These are phyloP conservation scores for Mucor irregularis DNA, from an alignment of 371 early-diverging fungal genomes.

Conservation along the genomic window DNA sequence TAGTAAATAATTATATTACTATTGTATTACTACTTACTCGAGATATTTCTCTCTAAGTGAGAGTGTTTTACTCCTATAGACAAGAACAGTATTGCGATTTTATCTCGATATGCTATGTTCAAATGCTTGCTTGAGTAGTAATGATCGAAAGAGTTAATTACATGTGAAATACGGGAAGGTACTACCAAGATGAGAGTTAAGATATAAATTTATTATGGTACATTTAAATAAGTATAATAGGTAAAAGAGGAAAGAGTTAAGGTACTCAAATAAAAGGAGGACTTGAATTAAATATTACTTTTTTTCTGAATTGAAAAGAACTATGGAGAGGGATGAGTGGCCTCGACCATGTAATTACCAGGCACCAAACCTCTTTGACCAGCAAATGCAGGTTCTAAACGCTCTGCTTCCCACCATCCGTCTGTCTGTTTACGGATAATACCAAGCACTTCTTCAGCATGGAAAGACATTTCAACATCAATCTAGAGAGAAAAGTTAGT, in stretches of 20 bases:
- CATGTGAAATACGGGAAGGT: no score
- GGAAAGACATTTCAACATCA: slow-evolving; percentile 42
- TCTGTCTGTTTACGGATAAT: slow-evolving; percentile 43
- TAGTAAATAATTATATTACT: no score
- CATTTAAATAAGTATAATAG: background rate
- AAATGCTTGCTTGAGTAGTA: no score
- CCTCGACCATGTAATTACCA: slow-evolving; percentile 45
- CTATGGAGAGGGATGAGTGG: background rate
- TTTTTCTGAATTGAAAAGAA: no score
- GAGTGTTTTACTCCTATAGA: no score
- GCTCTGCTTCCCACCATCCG: slow-evolving; percentile 55
- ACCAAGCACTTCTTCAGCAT: slow-evolving; percentile 40
- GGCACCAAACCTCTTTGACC: slow-evolving; percentile 45
- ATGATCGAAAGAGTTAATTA: no score
- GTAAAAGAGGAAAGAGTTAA: background rate
- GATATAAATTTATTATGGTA: background rate
- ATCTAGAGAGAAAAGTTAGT: slow-evolving; percentile 24
- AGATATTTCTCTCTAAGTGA: no score
- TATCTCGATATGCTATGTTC: no score
- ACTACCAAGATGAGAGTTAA: no score
- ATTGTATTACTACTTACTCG: no score
- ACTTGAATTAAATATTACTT: background rate
- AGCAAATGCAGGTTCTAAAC: slow-evolving; percentile 19
- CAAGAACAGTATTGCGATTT: no score
- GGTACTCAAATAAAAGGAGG: background rate